Evolutionary conservation across 352 stramenopile genomes (phyloP).

Genomic region (Phytophthora lateralis): DNA sequence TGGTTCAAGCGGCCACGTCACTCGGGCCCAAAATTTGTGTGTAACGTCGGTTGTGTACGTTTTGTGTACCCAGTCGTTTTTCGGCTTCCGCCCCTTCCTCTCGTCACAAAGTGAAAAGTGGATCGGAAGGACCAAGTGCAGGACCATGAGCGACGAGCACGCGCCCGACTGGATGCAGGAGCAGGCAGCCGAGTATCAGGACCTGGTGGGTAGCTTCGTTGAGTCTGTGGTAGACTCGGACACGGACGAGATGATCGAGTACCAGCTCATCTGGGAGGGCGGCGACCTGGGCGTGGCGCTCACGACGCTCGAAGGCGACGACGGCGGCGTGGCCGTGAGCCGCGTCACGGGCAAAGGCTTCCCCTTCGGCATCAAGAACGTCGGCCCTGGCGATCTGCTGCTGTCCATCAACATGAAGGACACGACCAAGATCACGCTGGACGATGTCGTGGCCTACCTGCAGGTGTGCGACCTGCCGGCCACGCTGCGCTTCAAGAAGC

Average conservation of each 20-base stretch:
- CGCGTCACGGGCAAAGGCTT: conserved; percentile 88
- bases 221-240: conserved; percentile 83
- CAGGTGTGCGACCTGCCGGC: conserved; percentile 86
- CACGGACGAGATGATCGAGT: conserved; percentile 87
- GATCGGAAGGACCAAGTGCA: conserved; percentile 12
- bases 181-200: conserved; percentile 83
- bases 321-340: conserved; percentile 72
- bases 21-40: conserved; percentile 11
- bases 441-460: conserved; percentile 83
- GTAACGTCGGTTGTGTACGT: conserved; percentile 30
- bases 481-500: conserved; percentile 87
- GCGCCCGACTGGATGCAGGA: conserved; percentile 79
- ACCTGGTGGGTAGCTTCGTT: conserved; percentile 86
- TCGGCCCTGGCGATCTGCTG: conserved; percentile 77
- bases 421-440: conserved; percentile 76
- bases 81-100: conserved; percentile 15
- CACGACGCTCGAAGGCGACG: conserved; percentile 68
- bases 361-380: conserved; percentile 90
- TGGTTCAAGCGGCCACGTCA: conserved; percentile 22
- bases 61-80: conserved; percentile 26
- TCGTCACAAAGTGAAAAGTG: conserved; percentile 26
- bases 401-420: conserved; percentile 87
- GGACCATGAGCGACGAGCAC: conserved; percentile 39
- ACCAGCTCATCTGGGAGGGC: conserved; percentile 90
- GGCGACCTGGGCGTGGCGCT: conserved; percentile 85